Evolutionary conservation across 352 stramenopile genomes (phyloP), one percentile per base, ranked within the genome.

Genomic region (Phytophthora fragariae): DNA sequence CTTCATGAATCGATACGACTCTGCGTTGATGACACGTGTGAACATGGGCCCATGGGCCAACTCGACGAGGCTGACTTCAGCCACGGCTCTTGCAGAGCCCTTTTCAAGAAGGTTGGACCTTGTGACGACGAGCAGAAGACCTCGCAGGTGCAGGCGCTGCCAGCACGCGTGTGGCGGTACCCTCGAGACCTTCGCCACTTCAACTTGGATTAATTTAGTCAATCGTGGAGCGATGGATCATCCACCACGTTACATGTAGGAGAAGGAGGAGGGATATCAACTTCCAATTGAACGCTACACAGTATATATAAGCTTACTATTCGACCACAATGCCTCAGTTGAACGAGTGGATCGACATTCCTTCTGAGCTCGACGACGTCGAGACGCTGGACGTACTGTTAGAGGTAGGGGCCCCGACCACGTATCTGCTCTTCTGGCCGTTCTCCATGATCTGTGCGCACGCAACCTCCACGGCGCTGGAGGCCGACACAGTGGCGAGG

Each of bases 311-410:
- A 9, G 11, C 6, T 27, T 27, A 54, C n/a, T 24, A 54, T 24
- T 21, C 17, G 29, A 10, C 2, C n/a, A 31, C 11, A 12, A 5
- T 12, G 1, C 47, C 24, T 65, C 44, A 59, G 19, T 62, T 60
- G 37, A 70, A 57, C 24, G 54, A 73, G 54, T 69, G 53, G 61
- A 65, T 66, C 29, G 62, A 66, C 19, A 71, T 17, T 39, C 60
- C 60, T 35, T 71, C 68, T 8, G 68, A 75, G n/a, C 68, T 67
- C 17, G 62, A 63, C 21, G 68, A 71, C n/a, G 68, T 63, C 24
- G 59, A 56, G 49, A 55, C 71, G 62, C 68, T 75, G 4, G 62
- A 37, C 33, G 44, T 75, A 31, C 57, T 67, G 46, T 10, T 70
- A 12, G 9, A 15, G 29, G 62, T 61, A 7, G 41, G 41, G n/a